Percentiles rank a stretch among this genome's conserved stretches.
Evolutionary conservation across 441 rosid genomes (phyloP).

Genomic region (Erodium texanum): DNA sequence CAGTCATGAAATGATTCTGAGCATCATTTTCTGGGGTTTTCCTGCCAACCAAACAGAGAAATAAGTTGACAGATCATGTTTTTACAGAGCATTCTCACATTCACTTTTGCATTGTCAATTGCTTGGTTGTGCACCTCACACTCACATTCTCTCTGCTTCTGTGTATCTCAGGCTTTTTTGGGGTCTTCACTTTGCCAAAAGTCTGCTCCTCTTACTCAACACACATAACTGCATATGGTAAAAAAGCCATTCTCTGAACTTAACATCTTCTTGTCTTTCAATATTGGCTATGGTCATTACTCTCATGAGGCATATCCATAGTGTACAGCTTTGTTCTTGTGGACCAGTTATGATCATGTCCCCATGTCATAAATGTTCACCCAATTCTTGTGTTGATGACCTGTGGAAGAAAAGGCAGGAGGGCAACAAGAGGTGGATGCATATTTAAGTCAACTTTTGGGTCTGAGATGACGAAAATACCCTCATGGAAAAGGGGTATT

Average conservation of each 20-base stretch:
- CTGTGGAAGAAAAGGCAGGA: too few species aligned
- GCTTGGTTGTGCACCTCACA: constrained; percentile 6
- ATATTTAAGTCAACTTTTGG: too few species aligned
- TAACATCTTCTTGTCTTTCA: neutral
- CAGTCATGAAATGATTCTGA: too few species aligned
- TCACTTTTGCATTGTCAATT: constrained; percentile 1
- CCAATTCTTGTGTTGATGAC: neutral
- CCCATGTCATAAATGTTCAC: neutral
- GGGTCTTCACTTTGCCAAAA: constrained; percentile 64
- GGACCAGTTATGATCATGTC: neutral
- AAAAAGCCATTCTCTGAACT: neutral
- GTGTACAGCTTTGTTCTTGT: neutral
- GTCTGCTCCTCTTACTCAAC: constrained; percentile 64
- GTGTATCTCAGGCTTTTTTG: constrained; percentile 53
- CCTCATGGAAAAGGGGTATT: too few species aligned
- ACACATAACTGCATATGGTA: constrained; percentile 63
- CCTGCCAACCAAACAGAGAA: constrained; percentile 1
- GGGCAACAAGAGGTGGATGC: too few species aligned
- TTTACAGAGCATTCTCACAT: constrained; percentile 2
- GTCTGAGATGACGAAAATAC: too few species aligned
- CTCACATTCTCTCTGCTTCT: neutral
- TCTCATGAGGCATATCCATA: neutral
- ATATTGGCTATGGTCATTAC: neutral
- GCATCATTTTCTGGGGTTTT: neutral
- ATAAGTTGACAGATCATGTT: constrained; percentile 4